These are phyloP conservation scores for Phalaenopsis hybrid DNA, from an alignment of 116 monocot species.

Conservation along the genomic window DNA sequence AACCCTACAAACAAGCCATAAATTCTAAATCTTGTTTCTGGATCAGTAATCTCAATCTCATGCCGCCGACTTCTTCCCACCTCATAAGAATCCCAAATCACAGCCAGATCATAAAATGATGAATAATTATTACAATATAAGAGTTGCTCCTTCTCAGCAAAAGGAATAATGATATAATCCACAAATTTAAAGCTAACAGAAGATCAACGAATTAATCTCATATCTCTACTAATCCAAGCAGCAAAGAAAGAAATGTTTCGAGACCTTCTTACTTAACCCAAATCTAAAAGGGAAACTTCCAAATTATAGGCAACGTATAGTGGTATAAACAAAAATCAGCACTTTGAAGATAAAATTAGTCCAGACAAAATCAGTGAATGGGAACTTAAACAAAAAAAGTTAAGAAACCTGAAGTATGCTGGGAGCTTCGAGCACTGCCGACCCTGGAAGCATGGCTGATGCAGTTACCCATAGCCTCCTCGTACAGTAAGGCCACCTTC, in stretches of 20 bases:
- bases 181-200: background rate
- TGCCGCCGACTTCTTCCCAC: background rate
- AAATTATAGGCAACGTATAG: too few species aligned
- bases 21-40: background rate
- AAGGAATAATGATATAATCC: background rate
- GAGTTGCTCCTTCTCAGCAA: background rate
- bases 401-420: slow-evolving; percentile 5
- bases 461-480: slow-evolving; percentile 6
- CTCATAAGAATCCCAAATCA: background rate
- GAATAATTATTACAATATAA: background rate
- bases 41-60: background rate
- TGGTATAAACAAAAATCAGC: too few species aligned
- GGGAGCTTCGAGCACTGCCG: background rate
- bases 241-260: too few species aligned
- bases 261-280: too few species aligned
- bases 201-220: too few species aligned
- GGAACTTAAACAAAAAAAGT: background rate
- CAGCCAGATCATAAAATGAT: background rate
- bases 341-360: too few species aligned
- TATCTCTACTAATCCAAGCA: too few species aligned
- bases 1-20: too few species aligned
- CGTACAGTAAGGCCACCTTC: background rate
- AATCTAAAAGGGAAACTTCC: too few species aligned
- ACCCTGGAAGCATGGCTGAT: background rate
- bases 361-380: too few species aligned